Evolutionary conservation across 2,329 filamentous ascomycete species (phyloP).

Genomic region (Exophiala lecanii-corni): DNA sequence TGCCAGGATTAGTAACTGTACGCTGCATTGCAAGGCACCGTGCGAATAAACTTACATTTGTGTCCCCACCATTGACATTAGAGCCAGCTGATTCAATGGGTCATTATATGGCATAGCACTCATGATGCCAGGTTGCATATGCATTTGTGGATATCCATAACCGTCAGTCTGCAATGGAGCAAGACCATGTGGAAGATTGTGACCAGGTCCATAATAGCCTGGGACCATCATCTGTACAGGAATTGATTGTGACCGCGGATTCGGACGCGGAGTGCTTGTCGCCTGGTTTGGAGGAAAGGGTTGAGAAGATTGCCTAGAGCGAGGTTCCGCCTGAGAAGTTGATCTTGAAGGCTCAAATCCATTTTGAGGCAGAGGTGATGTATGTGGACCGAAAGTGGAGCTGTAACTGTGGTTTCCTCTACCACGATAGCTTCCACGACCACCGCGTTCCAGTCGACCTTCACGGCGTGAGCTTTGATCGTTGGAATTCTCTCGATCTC

Average conservation of each 20-base stretch:
- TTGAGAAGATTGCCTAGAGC: conserved; percentile 36
- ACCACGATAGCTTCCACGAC: conserved; percentile 36
- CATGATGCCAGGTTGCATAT: conserved; percentile 43
- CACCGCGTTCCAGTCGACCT: conserved; percentile 35
- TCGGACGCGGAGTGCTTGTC: conserved; percentile 37
- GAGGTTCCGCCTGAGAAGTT: conserved; percentile 37
- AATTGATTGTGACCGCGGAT: conserved; percentile 58
- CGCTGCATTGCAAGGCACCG: not conserved
- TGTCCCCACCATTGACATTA: conserved; percentile 55
- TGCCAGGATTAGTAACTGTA: conserved; percentile 22
- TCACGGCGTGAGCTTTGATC: conserved; percentile 35
- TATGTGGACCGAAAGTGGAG: conserved; percentile 31
- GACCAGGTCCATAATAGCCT: conserved; percentile 31
- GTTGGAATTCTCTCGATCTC: conserved; percentile 35
- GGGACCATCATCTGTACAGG: conserved; percentile 35
- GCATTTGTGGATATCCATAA: conserved; percentile 50
- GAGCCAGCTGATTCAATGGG: conserved; percentile 54
- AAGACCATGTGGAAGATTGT: conserved; percentile 24
- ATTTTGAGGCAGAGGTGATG: conserved; percentile 37
- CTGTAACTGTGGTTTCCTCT: conserved; percentile 37
- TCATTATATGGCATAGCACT: conserved; percentile 55
- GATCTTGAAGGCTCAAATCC: conserved; percentile 38
- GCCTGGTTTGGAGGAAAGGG: conserved; percentile 19
- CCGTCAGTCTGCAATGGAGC: conserved; percentile 28
- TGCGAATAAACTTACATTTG: conserved; percentile 48